These are phyloP conservation scores for Aquilaria malaccensis DNA, from an alignment of 345 rosid genomes.

Conservation along the genomic window DNA sequence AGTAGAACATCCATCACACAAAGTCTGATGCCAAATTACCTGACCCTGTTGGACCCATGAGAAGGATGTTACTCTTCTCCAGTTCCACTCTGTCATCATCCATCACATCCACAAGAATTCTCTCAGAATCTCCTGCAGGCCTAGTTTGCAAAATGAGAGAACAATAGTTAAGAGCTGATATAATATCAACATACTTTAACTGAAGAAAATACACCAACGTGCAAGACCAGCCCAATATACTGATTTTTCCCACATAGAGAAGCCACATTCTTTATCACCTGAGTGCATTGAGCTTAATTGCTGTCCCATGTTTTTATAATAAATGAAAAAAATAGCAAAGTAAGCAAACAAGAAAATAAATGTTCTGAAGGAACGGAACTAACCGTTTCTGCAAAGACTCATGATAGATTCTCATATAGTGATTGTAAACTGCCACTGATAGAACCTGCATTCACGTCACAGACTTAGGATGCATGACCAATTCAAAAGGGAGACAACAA, in stretches of 20 bases:
- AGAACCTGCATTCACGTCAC: slow-evolving; percentile 60
- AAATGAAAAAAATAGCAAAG: not conserved
- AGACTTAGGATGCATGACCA: not conserved
- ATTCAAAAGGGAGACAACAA: not conserved
- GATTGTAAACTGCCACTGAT: slow-evolving; percentile 97
- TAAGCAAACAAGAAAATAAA: not conserved
- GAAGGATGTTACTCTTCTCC: slow-evolving; percentile 97
- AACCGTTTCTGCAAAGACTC: slow-evolving; percentile 71
- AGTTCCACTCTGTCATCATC: slow-evolving; percentile 83
- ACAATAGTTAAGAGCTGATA: slow-evolving; percentile 23
- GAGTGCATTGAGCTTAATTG: not conserved
- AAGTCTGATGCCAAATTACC: slow-evolving; percentile 40
- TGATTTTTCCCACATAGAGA: too few species aligned
- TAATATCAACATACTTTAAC: not conserved
- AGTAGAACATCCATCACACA: not conserved
- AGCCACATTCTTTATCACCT: not conserved
- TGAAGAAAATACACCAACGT: not conserved
- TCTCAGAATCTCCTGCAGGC: slow-evolving; percentile 51
- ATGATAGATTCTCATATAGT: slow-evolving; percentile 78
- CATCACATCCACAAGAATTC: slow-evolving; percentile 27
- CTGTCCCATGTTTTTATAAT: not conserved
- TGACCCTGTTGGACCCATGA: slow-evolving; percentile 99
- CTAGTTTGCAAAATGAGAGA: slow-evolving; percentile 45
- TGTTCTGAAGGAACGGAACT: slow-evolving; percentile 17
- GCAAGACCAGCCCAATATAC: too few species aligned